phyloP scores from a whole-genome alignment of 176 grass and related monocot species.

The Eleusine indica region DNA sequence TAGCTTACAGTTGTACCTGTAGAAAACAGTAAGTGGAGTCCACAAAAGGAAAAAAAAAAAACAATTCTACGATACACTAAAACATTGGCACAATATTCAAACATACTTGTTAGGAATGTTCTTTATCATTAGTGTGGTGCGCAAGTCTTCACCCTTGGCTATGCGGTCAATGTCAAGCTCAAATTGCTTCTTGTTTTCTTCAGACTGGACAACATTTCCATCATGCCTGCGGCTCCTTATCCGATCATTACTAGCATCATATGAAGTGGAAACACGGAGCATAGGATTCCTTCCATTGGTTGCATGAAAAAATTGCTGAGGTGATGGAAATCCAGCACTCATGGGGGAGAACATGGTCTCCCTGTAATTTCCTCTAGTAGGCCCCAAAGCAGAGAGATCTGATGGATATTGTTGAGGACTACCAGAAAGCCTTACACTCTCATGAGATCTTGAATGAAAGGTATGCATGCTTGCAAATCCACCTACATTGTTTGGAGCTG shows the following conservation, averaged over 20 bases:
- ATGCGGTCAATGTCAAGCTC: conserved; percentile 86
- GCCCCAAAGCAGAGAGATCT: conserved; percentile 52
- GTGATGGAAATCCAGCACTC: conserved; percentile 54
- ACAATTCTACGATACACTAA: background rate
- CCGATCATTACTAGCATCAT: conserved; percentile 66
- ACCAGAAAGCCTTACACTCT: conserved; percentile 51
- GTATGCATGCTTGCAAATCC: conserved; percentile 37
- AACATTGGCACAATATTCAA: background rate
- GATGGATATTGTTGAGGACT: conserved; percentile 59
- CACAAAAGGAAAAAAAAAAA: background rate
- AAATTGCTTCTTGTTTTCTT: conserved; percentile 82
- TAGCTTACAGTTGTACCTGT: conserved; percentile 92
- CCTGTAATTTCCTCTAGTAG: conserved; percentile 51
- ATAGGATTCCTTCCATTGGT: conserved; percentile 51
- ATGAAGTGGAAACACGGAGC: conserved; percentile 57
- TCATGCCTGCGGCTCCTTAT: conserved; percentile 76
- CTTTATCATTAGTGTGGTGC: conserved; percentile 97
- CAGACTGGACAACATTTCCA: conserved; percentile 55
- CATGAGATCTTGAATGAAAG: conserved; percentile 63
- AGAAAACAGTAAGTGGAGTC: conserved; percentile 19
- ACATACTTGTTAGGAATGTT: conserved; percentile 97
- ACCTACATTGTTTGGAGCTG: conserved; percentile 48
- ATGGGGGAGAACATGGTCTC: conserved; percentile 52
- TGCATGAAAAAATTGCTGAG: conserved; percentile 52
- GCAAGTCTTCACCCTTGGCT: conserved; percentile 69